Base-by-base conservation (phyloP, 2,329 filamentous ascomycete species). In the Falciphora oryzae region DNA sequence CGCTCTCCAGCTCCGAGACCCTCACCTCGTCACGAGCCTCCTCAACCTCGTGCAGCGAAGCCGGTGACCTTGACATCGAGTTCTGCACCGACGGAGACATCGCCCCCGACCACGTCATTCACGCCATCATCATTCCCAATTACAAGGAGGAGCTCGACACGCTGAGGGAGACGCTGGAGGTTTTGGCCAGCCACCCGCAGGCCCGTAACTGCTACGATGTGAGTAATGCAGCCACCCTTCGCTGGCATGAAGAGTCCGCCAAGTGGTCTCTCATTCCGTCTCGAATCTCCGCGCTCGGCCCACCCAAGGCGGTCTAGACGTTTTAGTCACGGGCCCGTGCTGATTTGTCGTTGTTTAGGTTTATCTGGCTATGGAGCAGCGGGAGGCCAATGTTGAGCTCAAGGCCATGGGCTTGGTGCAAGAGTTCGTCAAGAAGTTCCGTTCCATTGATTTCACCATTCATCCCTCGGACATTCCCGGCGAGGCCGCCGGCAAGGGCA, bases 141-240 rank as follows among this genome's bases (percentile, higher is more conserved):
- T 92, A 91, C 77, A 89, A 89, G 74, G 89, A 92, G 73, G 88
- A 91, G 65, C 77, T 87, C 65, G 86, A 89, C 65, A 89, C 86
- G 0, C 77, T 91, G 60, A 81, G 84, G 67, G 87, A 90, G 71
- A 91, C 89, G 0, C 75, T 92, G 27, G 84, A 87, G 57, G 88
- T 91, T 28, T 75, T 91, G 66, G 87, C 87, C 6, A 88, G 83
- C 35, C 89, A 92, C 71, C 81, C 85, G 0, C 83, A 85, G 68
- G 89, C 89, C 31, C 79, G 80, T 64, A 79, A 78, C 69, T 85
- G 82, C 62, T 92, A 91, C 73, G 89, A 91, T 80, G 89, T 91
- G 76, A 80, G 88, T 84, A 28, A 27, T 60, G 16, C 10, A 38
- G 11, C 7, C 44, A 10, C 7, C 14, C n/a, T n/a, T 11, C 7